These are phyloP conservation scores for Casuarina cunninghamiana DNA, from an alignment of 306 rosid genomes.

Conservation along the genomic window DNA sequence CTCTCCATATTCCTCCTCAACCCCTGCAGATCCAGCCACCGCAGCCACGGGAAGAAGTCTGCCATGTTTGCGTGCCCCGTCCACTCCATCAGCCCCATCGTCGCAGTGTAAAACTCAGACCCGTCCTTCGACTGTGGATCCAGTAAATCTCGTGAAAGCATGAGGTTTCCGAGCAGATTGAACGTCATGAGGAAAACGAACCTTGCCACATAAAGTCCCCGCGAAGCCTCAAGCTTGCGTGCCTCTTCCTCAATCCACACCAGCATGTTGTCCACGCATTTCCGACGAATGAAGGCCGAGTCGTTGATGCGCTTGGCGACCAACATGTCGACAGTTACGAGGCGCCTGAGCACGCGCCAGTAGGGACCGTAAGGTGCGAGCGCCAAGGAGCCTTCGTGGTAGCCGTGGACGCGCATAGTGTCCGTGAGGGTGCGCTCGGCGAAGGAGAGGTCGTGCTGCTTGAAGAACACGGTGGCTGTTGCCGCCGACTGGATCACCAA, in stretches of 20 bases:
- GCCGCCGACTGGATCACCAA: slow-evolving; percentile 53
- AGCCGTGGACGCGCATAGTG: slow-evolving; percentile 44
- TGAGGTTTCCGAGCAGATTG: slow-evolving; percentile 56
- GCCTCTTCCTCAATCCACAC: slow-evolving; percentile 53
- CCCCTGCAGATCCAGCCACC: slow-evolving; percentile 57
- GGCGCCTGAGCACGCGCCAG: slow-evolving; percentile 66
- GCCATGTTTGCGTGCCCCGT: slow-evolving; percentile 41
- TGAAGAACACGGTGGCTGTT: slow-evolving; percentile 50
- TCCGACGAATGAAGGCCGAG: slow-evolving; percentile 32
- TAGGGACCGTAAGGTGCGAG: slow-evolving; percentile 62
- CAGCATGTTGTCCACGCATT: slow-evolving; percentile 51
- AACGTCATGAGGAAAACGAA: slow-evolving; percentile 55
- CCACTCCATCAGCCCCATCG: slow-evolving; percentile 52
- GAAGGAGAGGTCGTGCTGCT: slow-evolving; percentile 54
- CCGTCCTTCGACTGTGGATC: slow-evolving; percentile 43
- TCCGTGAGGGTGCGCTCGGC: slow-evolving; percentile 53
- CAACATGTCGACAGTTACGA: slow-evolving; percentile 60
- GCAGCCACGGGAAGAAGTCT: slow-evolving; percentile 53
- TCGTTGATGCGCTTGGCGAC: slow-evolving; percentile 52
- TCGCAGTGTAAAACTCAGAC: slow-evolving; percentile 48
- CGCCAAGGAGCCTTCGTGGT: slow-evolving; percentile 55
- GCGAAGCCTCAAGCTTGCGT: not conserved
- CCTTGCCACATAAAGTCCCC: slow-evolving; percentile 49
- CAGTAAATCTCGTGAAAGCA: slow-evolving; percentile 54
- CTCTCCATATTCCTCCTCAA: slow-evolving; percentile 48